Percentiles rank a stretch among this genome's conserved stretches.
Evolutionary conservation across 2,329 filamentous ascomycete genomes (phyloP).

Genomic region (Atkinsonella texensis): DNA sequence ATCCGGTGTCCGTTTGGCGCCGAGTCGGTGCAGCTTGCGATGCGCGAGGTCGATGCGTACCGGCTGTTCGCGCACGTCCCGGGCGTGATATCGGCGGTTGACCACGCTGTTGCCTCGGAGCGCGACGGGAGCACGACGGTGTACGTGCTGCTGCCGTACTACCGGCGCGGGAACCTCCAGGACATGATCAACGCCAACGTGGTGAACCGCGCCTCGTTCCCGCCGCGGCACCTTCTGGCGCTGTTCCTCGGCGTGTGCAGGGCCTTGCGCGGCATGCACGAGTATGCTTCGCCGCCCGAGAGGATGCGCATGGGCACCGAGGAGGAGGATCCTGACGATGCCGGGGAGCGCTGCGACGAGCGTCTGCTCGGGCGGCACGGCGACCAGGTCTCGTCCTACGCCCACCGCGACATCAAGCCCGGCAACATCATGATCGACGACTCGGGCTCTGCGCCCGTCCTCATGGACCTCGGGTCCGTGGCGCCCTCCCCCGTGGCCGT

Average conservation of each 20-base stretch:
- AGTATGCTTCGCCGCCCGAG: slow-evolving; percentile 49
- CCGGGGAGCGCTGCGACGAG: slow-evolving; percentile 63
- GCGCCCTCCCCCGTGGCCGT: slow-evolving; percentile 79
- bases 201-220: slow-evolving; percentile 86
- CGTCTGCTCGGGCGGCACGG: slow-evolving; percentile 73
- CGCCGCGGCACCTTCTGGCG: slow-evolving; percentile 76
- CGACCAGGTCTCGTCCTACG: slow-evolving; percentile 60
- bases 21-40: slow-evolving; percentile 86
- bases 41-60: slow-evolving; percentile 97
- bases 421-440: slow-evolving; percentile 98
- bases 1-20: slow-evolving; percentile 96
- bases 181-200: slow-evolving; percentile 98
- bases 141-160: slow-evolving; percentile 93
- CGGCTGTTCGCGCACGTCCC: slow-evolving; percentile 71
- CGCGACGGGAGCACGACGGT: slow-evolving; percentile 72
- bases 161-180: slow-evolving; percentile 86
- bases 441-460: slow-evolving; percentile 72
- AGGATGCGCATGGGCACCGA: slow-evolving; percentile 40
- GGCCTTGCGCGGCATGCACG: slow-evolving; percentile 82
- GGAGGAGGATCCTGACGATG: slow-evolving; percentile 24
- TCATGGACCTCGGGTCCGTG: slow-evolving; percentile 95
- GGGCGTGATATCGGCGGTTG: slow-evolving; percentile 77
- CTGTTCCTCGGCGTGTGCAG: slow-evolving; percentile 87
- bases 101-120: slow-evolving; percentile 72
- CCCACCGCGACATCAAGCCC: slow-evolving; percentile 94